These are phyloP conservation scores for Marchantia polymorpha DNA, from an alignment of 225 moss, liverwort and hornwort species.

Conservation along the genomic window DNA sequence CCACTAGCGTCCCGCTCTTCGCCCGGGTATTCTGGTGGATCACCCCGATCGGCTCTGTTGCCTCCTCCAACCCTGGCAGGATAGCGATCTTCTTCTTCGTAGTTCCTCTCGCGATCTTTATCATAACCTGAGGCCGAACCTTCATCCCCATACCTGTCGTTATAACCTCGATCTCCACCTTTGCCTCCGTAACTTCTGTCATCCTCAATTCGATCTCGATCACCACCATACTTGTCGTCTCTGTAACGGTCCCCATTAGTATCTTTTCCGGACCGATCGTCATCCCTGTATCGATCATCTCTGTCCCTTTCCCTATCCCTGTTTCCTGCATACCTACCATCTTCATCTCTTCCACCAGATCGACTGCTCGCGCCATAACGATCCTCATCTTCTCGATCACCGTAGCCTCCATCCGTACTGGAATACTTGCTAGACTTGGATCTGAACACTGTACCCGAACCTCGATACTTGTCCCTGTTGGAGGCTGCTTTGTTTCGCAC, in stretches of 20 bases:
- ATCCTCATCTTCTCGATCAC: conserved; percentile 68
- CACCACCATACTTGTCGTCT: conserved; percentile 59
- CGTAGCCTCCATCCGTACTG: conserved; percentile 74
- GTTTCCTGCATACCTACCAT: conserved; percentile 48
- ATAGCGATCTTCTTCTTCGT: conserved; percentile 61
- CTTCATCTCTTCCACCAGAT: conserved; percentile 71
- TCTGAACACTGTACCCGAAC: conserved; percentile 68
- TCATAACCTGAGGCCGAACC: conserved; percentile 36
- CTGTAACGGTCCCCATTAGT: conserved; percentile 55
- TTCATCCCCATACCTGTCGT: conserved; percentile 42
- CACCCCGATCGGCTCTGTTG: conserved; percentile 14
- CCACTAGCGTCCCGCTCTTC: conserved; percentile 45
- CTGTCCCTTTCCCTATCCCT: conserved; percentile 56
- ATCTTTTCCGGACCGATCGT: conserved; percentile 62
- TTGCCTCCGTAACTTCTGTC: conserved; percentile 37
- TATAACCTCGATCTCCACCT: conserved; percentile 36
- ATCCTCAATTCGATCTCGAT: conserved; percentile 40
- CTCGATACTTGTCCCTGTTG: conserved; percentile 99
- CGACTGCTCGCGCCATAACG: conserved; percentile 63
- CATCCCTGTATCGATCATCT: conserved; percentile 79
- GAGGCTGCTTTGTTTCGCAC: conserved; percentile 76
- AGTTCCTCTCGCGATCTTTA: conserved; percentile 45
- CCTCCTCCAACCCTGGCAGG: conserved; percentile 38
- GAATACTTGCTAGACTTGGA: conserved; percentile 74
- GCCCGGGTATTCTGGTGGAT: conserved; percentile 22